These are phyloP conservation scores for Mrakiaceae sp. DNA, from an alignment of 1,284 basidiomycete genomes.

Conservation along the genomic window DNA sequence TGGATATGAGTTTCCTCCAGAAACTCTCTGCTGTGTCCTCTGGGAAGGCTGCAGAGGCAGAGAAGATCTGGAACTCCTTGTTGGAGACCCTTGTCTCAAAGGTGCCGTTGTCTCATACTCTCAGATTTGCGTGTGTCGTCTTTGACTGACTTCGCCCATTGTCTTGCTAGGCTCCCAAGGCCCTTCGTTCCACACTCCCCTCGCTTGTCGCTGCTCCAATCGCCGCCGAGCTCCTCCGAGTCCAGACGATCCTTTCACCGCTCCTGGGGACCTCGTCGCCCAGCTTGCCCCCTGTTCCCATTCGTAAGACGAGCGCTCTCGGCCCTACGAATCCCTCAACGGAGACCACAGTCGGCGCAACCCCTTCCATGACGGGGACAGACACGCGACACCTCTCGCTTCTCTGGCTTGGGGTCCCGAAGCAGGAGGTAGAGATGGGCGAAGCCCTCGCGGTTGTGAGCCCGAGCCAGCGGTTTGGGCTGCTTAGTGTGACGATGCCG, in stretches of 20 bases:
- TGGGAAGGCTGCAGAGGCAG: background rate
- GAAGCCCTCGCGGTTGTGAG: background rate
- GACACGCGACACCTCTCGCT: background rate
- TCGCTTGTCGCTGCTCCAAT: background rate
- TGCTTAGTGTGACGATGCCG: background rate
- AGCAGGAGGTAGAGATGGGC: background rate
- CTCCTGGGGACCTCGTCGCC: background rate
- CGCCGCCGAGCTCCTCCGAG: background rate
- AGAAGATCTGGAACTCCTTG: background rate
- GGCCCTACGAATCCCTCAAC: background rate
- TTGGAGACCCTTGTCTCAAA: background rate
- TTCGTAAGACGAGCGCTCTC: background rate
- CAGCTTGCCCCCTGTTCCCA: no score
- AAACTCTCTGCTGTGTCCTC: background rate
- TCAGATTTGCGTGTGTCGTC: background rate
- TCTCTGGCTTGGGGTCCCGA: background rate
- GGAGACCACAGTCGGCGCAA: background rate
- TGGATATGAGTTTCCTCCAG: slow-evolving; percentile 2
- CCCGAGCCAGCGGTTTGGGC: slow-evolving; percentile 6
- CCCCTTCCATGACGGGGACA: background rate
- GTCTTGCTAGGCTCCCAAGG: background rate
- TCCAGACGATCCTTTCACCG: slow-evolving; percentile 8
- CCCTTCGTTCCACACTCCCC: background rate
- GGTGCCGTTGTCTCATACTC: background rate
- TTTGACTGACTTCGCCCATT: background rate